Base-by-base conservation (phyloP, 2,329 filamentous ascomycete genomes). In the Sarocladium brachiariae region DNA sequence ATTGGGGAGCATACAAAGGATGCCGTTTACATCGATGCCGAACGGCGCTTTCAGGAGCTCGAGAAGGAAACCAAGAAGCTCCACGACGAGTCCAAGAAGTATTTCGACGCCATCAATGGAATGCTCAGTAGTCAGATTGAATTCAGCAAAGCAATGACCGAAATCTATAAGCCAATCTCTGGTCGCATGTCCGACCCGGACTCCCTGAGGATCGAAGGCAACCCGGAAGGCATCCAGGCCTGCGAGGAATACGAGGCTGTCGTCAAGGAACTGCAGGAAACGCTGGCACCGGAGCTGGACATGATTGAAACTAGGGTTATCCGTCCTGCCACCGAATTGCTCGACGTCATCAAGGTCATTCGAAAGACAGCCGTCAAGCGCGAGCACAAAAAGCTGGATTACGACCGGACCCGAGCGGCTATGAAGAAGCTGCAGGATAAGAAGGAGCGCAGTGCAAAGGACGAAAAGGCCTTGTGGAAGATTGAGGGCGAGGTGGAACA, bases 71-170 rank as follows among this genome's bases (percentile, higher is more conserved):
- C 93, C 31, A 97, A 96, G 77, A 92, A 87, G 69, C 83, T 96
- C 25, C 92, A 97, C 71, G 89, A 96, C 73, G 92, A 97, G 70
- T 95, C 89, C 51, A 87, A 91, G 69, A 96, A 95, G 73, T 99
- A 99, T 70, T 96, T 95, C 62, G 84, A 96, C 50, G 89, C 93
- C 65, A 96, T 99, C 73, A 96, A 97, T 72, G 88, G 87, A 76
- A 99, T 99, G 93, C 80, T 99, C 62, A 81, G 76, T 64, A 91
- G 97, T 71, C 93, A 99, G 74, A 97, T 99, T 70, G 92, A 95
- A 66, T 99, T 99, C 73, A 96, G 92, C 60, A 83, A 96, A 71
- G 89, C 91, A 58, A 92, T 96, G 75, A 86, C 87, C 56, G 93
- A 99, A 69, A 86, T 99, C 62, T 99, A 99, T 77, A 95, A 95